Evolutionary conservation across 306 rosid species (phyloP).

Genomic region (Hippophae rhamnoides): DNA sequence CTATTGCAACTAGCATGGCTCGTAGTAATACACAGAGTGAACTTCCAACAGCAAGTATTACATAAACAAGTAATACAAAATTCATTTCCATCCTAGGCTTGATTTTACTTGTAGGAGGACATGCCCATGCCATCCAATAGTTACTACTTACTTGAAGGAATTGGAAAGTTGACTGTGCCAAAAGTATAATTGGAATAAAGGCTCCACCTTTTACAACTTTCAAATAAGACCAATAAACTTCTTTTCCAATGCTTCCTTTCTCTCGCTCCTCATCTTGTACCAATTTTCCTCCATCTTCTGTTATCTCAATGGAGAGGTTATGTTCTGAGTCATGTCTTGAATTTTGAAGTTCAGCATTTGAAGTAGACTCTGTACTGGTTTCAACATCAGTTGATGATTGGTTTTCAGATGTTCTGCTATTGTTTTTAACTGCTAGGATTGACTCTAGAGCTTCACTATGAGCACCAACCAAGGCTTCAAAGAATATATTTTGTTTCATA

Average conservation of each 20-base stretch:
- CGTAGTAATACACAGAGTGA: slow-evolving; percentile 58
- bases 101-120: slow-evolving; percentile 58
- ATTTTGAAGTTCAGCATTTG: slow-evolving; percentile 26
- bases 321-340: slow-evolving; percentile 43
- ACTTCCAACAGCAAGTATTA: slow-evolving; percentile 61
- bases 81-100: slow-evolving; percentile 42
- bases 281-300: slow-evolving; percentile 59
- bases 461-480: slow-evolving; percentile 86
- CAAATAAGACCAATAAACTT: slow-evolving; percentile 73
- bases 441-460: slow-evolving; percentile 84
- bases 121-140: slow-evolving; percentile 98
- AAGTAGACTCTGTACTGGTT: slow-evolving; percentile 24
- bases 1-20: slow-evolving; percentile 42
- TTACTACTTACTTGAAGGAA: slow-evolving; percentile 79
- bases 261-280: slow-evolving; percentile 94
- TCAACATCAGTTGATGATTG: slow-evolving; percentile 30
- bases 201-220: slow-evolving; percentile 63
- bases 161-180: slow-evolving; percentile 86
- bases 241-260: slow-evolving; percentile 83
- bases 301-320: slow-evolving; percentile 40
- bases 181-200: slow-evolving; percentile 60
- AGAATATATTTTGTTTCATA: slow-evolving; percentile 70
- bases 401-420: slow-evolving; percentile 34
- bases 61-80: slow-evolving; percentile 46
- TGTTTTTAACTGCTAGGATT: slow-evolving; percentile 51